These are phyloP conservation scores for Dinochytrium kinnereticum DNA, from an alignment of 371 early-diverging fungal species.

Conservation along the genomic window DNA sequence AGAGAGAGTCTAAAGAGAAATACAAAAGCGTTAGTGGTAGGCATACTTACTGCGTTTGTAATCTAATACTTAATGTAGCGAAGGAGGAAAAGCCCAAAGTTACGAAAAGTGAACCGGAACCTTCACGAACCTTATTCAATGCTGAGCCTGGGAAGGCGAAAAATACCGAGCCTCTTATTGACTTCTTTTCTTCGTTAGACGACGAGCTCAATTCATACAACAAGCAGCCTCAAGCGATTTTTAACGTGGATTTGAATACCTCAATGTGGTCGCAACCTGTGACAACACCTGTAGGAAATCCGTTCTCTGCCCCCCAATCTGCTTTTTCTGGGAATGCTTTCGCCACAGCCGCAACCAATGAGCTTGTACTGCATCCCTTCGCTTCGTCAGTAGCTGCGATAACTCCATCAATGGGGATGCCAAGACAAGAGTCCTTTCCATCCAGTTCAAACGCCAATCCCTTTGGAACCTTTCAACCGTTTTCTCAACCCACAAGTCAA, in stretches of 20 bases:
- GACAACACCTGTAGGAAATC: constrained; percentile 30
- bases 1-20: background rate
- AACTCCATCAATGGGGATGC: background rate
- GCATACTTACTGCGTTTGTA: background rate
- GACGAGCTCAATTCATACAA: constrained; percentile 34
- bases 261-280: constrained; percentile 20
- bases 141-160: background rate
- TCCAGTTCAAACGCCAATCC: background rate
- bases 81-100: constrained; percentile 9
- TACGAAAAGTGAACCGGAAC: background rate
- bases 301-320: constrained; percentile 28
- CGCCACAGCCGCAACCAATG: background rate
- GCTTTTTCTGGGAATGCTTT: background rate
- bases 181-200: constrained; percentile 53
- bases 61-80: background rate
- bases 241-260: background rate
- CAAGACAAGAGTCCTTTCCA: background rate
- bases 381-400: constrained; percentile 10
- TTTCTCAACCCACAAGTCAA: background rate
- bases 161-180: constrained; percentile 38
- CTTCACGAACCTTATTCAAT: background rate
- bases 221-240: constrained; percentile 24
- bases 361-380: constrained; percentile 14
- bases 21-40: background rate
- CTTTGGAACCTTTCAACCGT: background rate